Evolutionary conservation across 495 filamentous ascomycete genomes (phyloP), one percentile per base, ranked within the genome.

Genomic region (Cercophora scortea): DNA sequence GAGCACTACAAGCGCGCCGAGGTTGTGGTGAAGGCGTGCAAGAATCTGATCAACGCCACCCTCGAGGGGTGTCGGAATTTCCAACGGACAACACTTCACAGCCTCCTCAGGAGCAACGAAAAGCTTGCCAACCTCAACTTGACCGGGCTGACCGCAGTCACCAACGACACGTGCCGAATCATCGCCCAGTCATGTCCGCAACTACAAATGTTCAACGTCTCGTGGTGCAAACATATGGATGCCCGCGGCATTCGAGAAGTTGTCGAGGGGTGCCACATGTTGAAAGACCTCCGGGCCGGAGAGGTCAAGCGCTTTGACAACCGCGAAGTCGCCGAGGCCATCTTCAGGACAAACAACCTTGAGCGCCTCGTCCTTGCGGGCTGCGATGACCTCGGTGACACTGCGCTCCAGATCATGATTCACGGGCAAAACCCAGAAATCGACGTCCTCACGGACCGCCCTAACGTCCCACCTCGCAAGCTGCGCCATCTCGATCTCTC

Each of bases 61-160:
- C 72, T 97, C 4, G 89, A 97, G 63, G 93, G 88, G 2, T 96
- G 90, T 65, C 81, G 82, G 36, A 92, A 95, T 57, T 88, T 96
- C 59, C 70, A 79, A 50, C 81, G 84, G 44, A 71, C 76, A 11
- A 82, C 86, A 0, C 78, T 98, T 12, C 89, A 96, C 64, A 83
- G 70, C 61, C 86, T 98, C 41, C 74, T 97, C 34, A 75, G 81
- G 45, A 79, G 82, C 35, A 98, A 97, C 64, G 77, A 79, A 38
- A 78, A 81, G 32, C 77, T 98, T 40, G 78, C 84, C 41, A 84
- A 88, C 55, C 75, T 98, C 57, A 96, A 97, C 62, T 68, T 98
- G 13, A 86, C 87, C 2, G 90, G 90, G 0, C 75, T 96, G 56
- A 68, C 78, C 2, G 82, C 82, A 1, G 87, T 95, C 25, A 91